Conservation (phyloP, 345 rosid genomes). For the Brassica juncea region DNA sequence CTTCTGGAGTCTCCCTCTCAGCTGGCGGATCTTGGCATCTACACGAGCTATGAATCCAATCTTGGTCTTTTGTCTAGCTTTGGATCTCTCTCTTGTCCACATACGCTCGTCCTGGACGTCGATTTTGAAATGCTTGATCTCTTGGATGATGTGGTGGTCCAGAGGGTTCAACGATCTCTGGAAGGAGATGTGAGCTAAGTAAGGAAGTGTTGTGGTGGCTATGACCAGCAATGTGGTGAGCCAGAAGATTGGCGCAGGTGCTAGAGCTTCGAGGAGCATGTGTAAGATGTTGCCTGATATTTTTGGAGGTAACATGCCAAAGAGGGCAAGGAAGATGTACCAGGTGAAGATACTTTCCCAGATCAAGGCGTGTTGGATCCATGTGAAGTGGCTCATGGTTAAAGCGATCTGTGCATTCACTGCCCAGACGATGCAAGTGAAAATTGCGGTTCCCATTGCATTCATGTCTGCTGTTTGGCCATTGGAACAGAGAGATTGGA, state of each 20-base stretch:
- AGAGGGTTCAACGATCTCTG: slow-evolving; percentile 55
- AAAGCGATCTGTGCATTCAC: slow-evolving; percentile 75
- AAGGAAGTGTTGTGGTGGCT: slow-evolving; percentile 52
- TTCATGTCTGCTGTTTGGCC: slow-evolving; percentile 11
- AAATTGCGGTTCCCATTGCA: slow-evolving; percentile 54
- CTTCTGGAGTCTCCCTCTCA: slow-evolving; percentile 33
- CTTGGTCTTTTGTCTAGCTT: slow-evolving; percentile 49
- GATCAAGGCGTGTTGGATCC: slow-evolving; percentile 69
- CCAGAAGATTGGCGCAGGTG: slow-evolving; percentile 55
- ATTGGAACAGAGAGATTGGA: slow-evolving; percentile 40
- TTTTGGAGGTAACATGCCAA: slow-evolving; percentile 50
- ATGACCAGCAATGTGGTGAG: slow-evolving; percentile 45
- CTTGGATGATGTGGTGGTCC: slow-evolving; percentile 77
- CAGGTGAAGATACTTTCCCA: slow-evolving; percentile 71
- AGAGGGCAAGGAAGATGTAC: slow-evolving; percentile 60
- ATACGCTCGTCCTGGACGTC: slow-evolving; percentile 51
- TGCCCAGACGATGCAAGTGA: slow-evolving; percentile 63
- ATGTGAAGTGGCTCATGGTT: slow-evolving; percentile 68
- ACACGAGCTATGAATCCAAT: slow-evolving; percentile 72
- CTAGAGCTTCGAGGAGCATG: slow-evolving; percentile 26
- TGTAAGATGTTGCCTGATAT: slow-evolving; percentile 45
- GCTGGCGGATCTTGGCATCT: slow-evolving; percentile 48
- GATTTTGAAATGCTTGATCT: slow-evolving; percentile 56
- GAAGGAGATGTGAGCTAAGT: slow-evolving; percentile 46
- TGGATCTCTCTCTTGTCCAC: slow-evolving; percentile 62